Evolutionary conservation across 2,329 filamentous ascomycete genomes (phyloP).

Genomic region (Davidsoniella neocaledoniae): DNA sequence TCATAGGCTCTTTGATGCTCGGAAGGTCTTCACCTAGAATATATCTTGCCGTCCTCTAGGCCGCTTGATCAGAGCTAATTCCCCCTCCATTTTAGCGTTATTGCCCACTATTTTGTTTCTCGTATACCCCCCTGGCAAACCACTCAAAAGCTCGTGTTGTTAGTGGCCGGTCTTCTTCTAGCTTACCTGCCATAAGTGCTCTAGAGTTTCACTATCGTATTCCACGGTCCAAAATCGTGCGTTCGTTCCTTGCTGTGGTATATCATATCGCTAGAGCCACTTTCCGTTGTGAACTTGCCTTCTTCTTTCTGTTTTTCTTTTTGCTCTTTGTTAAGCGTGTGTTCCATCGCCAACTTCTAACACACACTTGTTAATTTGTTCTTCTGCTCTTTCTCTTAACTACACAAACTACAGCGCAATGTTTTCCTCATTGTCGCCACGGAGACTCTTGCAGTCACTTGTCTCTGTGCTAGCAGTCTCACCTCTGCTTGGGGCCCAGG

Average conservation of each 20-base stretch:
- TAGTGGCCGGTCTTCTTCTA: background rate
- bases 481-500: constrained; percentile 16
- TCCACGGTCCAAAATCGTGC: background rate
- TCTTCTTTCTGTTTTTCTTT: constrained; percentile 9
- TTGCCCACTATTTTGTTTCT: background rate
- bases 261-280: background rate
- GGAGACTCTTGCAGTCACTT: constrained; percentile 13
- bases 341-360: constrained; percentile 2
- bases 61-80: background rate
- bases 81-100: constrained; percentile 1
- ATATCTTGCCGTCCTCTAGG: background rate
- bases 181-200: too few species aligned
- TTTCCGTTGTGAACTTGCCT: constrained; percentile 5
- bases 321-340: constrained; percentile 6
- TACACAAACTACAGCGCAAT: background rate
- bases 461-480: constrained; percentile 16
- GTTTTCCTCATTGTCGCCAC: background rate
- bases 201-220: background rate
- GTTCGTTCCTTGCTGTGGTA: background rate
- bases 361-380: too few species aligned
- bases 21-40: too few species aligned
- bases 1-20: background rate
- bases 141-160: constrained; percentile 1
- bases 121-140: background rate
- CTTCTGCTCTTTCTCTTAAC: constrained; percentile 2